Base-by-base conservation (phyloP, 2,329 filamentous ascomycete species). In the Penicillium sp. region DNA sequence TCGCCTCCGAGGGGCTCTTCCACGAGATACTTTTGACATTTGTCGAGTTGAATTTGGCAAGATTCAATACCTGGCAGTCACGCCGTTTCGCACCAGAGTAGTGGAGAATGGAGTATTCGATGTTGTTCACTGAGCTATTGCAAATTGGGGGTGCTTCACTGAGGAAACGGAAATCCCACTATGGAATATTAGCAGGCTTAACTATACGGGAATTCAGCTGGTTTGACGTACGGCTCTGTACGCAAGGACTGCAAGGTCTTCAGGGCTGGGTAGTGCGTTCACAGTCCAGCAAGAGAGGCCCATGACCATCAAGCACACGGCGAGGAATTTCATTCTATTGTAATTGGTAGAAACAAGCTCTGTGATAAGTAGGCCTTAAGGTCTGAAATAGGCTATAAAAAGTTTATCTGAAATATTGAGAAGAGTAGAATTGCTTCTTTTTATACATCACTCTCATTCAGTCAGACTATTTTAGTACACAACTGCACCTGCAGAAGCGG, bases 91-190 rank as follows among this genome's bases (percentile, higher is more conserved):
- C 42, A 1, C 65, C 66, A 4, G 58, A 61, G 6, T 53, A 52
- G 43, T 69, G 65, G 13, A 57, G 60, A n/a, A 69, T 39, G 2
- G 61, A 61, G 7, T 61, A 42, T 24, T 62, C 47, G 45, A 62
- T 45, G 29, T 63, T 65, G 34, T 61, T 61, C 22, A 31, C 24
- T 39, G 63, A 58, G 3, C 60, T 55, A 47, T 63, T 47, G 58
- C 72, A 74, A 50, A 61, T 59, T 26, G 69, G 62, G 4, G 63
- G 57, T 35, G 69, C 69, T 20, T 65, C 65, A 46, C 59, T 63
- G 48, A 72, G 66, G 29, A 73, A 64, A 48, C 63, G 67, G 39
- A 74, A 60, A 44, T 69, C 66, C 67, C 67, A 69, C 67, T 69
- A 24, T 14, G 6, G 31, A 55, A 18, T 10, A 22, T 49, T 26